phyloP scores from a whole-genome alignment of 2,329 filamentous ascomycete species.

The Scolecobasidium constrictum region DNA sequence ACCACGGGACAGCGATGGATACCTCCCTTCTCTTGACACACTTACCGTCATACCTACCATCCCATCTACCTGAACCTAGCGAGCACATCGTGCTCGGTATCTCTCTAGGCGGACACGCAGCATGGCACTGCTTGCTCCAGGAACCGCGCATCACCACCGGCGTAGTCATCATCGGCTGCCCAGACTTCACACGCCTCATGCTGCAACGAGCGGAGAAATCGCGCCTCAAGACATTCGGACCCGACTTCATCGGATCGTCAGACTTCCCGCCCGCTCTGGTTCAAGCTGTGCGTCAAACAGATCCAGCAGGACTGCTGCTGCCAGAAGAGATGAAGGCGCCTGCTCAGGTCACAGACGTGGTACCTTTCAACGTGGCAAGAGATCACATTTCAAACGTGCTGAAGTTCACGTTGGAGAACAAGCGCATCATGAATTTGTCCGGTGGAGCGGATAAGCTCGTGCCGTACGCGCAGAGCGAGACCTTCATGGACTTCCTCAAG shows the following conservation, averaged over 20 bases:
- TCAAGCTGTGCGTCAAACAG: slow-evolving; percentile 49
- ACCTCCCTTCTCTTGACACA: slow-evolving; percentile 65
- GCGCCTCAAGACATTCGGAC: slow-evolving; percentile 53
- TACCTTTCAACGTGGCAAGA: slow-evolving; percentile 11
- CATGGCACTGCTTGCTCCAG: slow-evolving; percentile 71
- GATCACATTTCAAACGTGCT: slow-evolving; percentile 25
- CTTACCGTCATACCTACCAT: slow-evolving; percentile 64
- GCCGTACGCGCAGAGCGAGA: slow-evolving; percentile 49
- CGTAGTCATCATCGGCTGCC: slow-evolving; percentile 76
- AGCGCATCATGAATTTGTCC: slow-evolving; percentile 53
- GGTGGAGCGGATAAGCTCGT: slow-evolving; percentile 62
- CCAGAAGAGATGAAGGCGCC: slow-evolving; percentile 11
- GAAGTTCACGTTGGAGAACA: slow-evolving; percentile 38
- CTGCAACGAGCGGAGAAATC: slow-evolving; percentile 63
- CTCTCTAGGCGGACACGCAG: slow-evolving; percentile 76
- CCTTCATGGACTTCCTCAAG: slow-evolving; percentile 53
- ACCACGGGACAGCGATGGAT: slow-evolving; percentile 65
- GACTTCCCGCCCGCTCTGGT: slow-evolving; percentile 67
- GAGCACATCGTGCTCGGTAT: slow-evolving; percentile 71
- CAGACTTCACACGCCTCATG: slow-evolving; percentile 77
- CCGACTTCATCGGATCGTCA: slow-evolving; percentile 60
- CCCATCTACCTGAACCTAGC: slow-evolving; percentile 28
- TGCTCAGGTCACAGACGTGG: background rate
- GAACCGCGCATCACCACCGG: slow-evolving; percentile 71
- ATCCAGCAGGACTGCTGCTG: slow-evolving; percentile 68